Evolutionary conservation across 2,329 filamentous ascomycete species (phyloP), one percentile per base, ranked within the genome.

Genomic region (Lizonia empirigonia): DNA sequence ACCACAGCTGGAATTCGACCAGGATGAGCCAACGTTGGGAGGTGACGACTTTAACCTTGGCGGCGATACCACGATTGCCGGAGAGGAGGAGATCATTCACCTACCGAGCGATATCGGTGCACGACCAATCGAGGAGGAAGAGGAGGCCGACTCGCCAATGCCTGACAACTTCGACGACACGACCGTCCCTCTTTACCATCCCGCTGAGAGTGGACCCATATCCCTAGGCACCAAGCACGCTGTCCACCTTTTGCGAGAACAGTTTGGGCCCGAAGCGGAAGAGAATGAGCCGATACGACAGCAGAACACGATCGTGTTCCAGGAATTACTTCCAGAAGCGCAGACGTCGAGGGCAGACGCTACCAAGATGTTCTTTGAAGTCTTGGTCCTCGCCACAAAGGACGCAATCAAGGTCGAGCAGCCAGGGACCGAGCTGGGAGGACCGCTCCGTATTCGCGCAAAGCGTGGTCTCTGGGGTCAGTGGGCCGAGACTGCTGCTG

Each of bases 361-460:
- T 0, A 99, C 94, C 34, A 97, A 97, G 81, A 97, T 99, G 91
- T 99, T 99, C 78, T 99, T 99, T 66, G 94, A 99, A 76, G 88
- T 94, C 46, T 81, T 99, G 19, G 94, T 99, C 3, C 82, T 99
- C 37, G 94, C 93, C 5, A 99, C 94, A 33, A 99, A 99, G 77
- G 94, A 99, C 71, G 94, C 94, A 22, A 89, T 99, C 76, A 96
- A 96, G 76, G 91, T 97, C 20, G 93, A 97, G 71, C 94, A 99
- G 75, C 83, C 83, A 39, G 79, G 86, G 18, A 55, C 82, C 12
- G 68, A 81, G 29, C 82, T 97, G 20, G 92, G 92, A 40, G 89
- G 86, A 2, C 83, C 88, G 12, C 90, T 99, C 67, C 82, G 87
- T 51, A 89, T 99, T 51, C 82, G 91, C 60, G 91, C 89, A 52